These are phyloP conservation scores for Agastache rugosa DNA, from an alignment of 257 asterid species.

Conservation along the genomic window DNA sequence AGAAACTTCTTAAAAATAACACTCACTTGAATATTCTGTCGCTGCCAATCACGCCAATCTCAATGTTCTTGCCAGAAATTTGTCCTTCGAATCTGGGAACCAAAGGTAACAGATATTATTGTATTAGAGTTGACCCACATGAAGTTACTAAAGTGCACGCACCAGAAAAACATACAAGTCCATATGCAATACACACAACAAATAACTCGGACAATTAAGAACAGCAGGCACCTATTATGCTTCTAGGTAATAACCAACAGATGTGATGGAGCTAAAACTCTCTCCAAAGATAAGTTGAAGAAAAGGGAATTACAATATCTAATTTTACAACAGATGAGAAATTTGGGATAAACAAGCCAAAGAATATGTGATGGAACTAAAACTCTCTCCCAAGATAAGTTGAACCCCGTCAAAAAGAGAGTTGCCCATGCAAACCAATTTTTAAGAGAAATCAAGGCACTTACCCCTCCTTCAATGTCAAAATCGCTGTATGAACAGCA, in stretches of 20 bases:
- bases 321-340: neutral
- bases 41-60: constrained; percentile 92
- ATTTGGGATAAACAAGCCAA: neutral
- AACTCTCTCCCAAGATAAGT: neutral
- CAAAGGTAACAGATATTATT: constrained; percentile 4
- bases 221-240: neutral
- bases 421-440: neutral
- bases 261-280: neutral
- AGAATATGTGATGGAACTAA: neutral
- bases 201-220: neutral
- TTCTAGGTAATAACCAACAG: neutral
- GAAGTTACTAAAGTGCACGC: neutral
- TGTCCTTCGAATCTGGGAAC: constrained; percentile 92
- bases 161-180: neutral
- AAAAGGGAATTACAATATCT: neutral
- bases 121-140: neutral
- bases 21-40: constrained; percentile 79
- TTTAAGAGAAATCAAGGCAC: constrained; percentile 32
- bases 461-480: constrained; percentile 99
- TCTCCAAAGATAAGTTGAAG: neutral
- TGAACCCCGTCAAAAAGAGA: neutral
- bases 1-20: neutral
- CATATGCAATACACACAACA: neutral
- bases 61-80: constrained; percentile 92
- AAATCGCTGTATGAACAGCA: constrained; percentile 98